phyloP scores from a whole-genome alignment of 169 alveolate species.

The Plasmodium cynomolgi region DNA sequence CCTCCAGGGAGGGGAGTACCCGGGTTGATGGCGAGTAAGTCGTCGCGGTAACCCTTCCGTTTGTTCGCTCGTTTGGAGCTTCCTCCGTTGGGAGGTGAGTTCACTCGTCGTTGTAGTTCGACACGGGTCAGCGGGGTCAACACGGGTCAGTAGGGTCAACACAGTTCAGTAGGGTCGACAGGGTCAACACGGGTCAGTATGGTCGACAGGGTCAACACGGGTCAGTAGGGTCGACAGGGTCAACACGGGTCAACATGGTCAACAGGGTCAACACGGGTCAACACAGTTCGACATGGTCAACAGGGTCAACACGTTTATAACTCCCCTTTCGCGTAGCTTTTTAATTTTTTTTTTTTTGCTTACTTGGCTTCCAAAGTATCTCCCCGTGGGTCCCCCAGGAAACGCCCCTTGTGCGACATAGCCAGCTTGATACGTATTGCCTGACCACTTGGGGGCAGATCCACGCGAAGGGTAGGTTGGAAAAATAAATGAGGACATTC shows the following conservation, averaged over 20 bases:
- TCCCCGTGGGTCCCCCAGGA: constrained; percentile 25
- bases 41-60: background rate
- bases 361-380: constrained; percentile 38
- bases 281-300: background rate
- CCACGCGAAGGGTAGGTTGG: background rate
- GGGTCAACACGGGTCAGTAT: no score
- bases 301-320: background rate
- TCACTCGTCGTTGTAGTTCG: no score
- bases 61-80: background rate
- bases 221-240: no score
- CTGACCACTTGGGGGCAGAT: background rate
- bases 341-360: background rate
- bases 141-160: no score
- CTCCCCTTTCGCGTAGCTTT: background rate
- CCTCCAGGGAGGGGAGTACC: background rate
- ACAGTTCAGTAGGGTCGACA: no score
- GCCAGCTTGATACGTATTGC: background rate
- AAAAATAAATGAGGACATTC: constrained; percentile 28
- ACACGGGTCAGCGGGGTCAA: no score
- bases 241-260: no score
- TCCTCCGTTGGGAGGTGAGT: no score
- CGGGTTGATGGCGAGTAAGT: background rate
- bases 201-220: no score
- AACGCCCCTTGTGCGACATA: background rate
- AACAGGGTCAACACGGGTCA: no score